A percentile compares a stretch with the other conserved stretches of the same genome.
These are phyloP conservation scores for Hericium erinaceus DNA, from an alignment of 768 basidiomycete genomes.

Conservation along the genomic window DNA sequence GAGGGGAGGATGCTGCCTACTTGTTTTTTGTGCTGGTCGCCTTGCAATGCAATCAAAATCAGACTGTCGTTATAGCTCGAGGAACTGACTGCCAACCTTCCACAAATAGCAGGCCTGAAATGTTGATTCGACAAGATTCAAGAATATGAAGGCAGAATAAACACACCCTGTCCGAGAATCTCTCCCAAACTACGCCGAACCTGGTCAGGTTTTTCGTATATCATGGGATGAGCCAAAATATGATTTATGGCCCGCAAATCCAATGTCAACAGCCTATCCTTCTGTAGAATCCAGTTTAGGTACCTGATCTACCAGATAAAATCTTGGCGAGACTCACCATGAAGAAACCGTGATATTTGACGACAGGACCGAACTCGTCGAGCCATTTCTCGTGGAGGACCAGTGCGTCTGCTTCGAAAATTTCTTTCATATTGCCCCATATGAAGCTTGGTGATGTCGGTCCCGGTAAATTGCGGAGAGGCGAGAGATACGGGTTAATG, in stretches of 20 bases:
- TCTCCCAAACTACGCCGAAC: background rate
- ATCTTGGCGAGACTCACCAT: background rate
- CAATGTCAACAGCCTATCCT: background rate
- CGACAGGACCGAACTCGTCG: background rate
- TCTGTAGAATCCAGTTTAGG: background rate
- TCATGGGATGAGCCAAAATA: background rate
- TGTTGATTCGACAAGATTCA: background rate
- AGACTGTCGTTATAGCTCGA: background rate
- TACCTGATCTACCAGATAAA: background rate
- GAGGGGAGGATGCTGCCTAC: background rate
- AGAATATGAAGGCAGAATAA: too few relatives aligned
- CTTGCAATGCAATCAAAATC: background rate
- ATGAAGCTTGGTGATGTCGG: background rate
- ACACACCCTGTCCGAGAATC: background rate
- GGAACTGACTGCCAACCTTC: background rate
- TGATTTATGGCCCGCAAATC: background rate
- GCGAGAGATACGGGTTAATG: background rate
- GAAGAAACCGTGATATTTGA: background rate
- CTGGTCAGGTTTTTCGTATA: background rate
- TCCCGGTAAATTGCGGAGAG: background rate
- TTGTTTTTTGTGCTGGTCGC: constrained; percentile 2
- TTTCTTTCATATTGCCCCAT: background rate
- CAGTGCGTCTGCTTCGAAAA: background rate
- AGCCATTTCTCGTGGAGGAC: background rate
- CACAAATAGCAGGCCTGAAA: background rate